These are phyloP conservation scores for Stephanodiscus triporus DNA, from an alignment of 108 stramenopile species.

Conservation along the genomic window DNA sequence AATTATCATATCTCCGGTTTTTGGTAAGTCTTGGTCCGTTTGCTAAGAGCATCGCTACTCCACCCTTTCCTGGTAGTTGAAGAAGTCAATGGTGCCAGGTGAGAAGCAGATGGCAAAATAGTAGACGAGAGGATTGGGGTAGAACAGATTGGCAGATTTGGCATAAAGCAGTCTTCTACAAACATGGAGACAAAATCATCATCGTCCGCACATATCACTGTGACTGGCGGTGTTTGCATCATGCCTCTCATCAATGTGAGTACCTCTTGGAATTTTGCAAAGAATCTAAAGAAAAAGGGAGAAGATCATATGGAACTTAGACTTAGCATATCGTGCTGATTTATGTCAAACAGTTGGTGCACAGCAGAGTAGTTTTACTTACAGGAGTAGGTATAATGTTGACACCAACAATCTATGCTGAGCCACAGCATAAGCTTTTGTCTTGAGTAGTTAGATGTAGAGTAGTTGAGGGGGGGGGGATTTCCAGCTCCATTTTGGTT, in stretches of 20 bases:
- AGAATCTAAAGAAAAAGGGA: neutral
- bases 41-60: neutral
- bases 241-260: constrained; percentile 25
- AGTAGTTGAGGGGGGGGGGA: too few relatives aligned
- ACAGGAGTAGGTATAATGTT: constrained; percentile 45
- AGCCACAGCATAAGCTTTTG: too few relatives aligned
- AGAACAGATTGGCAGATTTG: neutral
- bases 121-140: neutral
- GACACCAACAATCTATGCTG: too few relatives aligned
- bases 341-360: neutral
- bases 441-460: too few relatives aligned
- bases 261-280: constrained; percentile 13
- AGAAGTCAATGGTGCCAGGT: neutral
- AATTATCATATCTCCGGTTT: constrained; percentile 22
- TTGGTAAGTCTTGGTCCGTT: neutral
- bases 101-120: neutral
- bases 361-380: constrained; percentile 3
- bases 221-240: constrained; percentile 14
- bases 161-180: constrained; percentile 21
- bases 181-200: constrained; percentile 37
- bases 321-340: too few relatives aligned
- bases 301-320: neutral
- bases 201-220: constrained; percentile 40
- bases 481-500: too few relatives aligned
- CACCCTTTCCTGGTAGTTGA: neutral